Percentiles rank a stretch among this genome's conserved stretches.
phyloP scores from a whole-genome alignment of 768 basidiomycete species.

The Hygrocybe coccinea region DNA sequence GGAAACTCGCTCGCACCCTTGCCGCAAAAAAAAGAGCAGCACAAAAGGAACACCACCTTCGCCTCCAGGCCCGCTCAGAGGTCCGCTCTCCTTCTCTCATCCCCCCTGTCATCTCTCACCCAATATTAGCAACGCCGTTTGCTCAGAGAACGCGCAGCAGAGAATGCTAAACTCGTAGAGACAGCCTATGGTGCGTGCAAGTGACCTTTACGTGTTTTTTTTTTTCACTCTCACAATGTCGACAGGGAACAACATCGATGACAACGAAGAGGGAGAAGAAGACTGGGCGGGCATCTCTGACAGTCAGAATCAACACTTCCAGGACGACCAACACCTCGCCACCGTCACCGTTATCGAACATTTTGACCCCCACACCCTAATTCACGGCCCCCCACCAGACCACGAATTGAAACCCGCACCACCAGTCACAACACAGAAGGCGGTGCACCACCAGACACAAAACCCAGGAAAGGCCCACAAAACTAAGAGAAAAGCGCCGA shows the following conservation, averaged over 20 bases:
- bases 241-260: constrained; percentile 13
- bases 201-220: too few species aligned
- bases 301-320: constrained; percentile 67
- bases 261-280: constrained; percentile 41
- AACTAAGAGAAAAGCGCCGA: too few species aligned
- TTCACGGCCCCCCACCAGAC: constrained; percentile 39
- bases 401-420: background rate
- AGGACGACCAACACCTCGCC: constrained; percentile 79
- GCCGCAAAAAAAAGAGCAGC: constrained; percentile 66
- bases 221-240: constrained; percentile 12
- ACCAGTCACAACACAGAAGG: too few species aligned
- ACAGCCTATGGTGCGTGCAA: constrained; percentile 65
- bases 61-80: constrained; percentile 71
- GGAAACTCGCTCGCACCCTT: constrained; percentile 81
- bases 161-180: constrained; percentile 78
- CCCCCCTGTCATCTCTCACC: constrained; percentile 16
- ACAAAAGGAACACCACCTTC: constrained; percentile 72
- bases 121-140: constrained; percentile 64
- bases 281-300: constrained; percentile 43
- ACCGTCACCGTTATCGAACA: constrained; percentile 91
- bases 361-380: constrained; percentile 68
- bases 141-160: constrained; percentile 68
- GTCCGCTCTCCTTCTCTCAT: constrained; percentile 34
- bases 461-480: too few species aligned
- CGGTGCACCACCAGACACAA: too few species aligned